Evolutionary conservation across 106 monocot species (phyloP).

Genomic region (Amphibolis antarctica): DNA sequence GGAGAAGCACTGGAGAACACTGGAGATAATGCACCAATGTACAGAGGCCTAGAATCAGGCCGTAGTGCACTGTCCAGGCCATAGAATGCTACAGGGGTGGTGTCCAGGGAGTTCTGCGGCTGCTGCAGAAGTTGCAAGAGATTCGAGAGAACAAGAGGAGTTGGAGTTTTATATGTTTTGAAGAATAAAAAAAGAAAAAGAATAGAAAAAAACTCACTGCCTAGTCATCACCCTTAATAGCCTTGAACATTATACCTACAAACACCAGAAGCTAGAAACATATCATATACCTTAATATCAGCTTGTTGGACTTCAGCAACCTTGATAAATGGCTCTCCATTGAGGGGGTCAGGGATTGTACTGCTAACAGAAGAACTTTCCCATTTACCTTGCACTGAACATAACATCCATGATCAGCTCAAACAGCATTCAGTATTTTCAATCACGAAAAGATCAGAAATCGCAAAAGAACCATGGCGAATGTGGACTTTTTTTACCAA

Average conservation of each 20-base stretch:
- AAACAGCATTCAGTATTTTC: neutral
- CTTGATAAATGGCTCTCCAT: slow-evolving; percentile 84
- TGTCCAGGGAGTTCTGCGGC: too few species aligned
- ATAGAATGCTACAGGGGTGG: too few species aligned
- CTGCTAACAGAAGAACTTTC: slow-evolving; percentile 50
- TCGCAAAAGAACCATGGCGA: neutral
- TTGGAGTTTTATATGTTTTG: too few species aligned
- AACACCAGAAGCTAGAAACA: neutral
- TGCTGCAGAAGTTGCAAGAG: too few species aligned
- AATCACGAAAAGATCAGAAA: neutral
- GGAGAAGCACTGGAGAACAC: too few species aligned
- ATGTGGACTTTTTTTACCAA: slow-evolving; percentile 36
- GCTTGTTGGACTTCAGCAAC: slow-evolving; percentile 66
- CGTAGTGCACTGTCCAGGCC: too few species aligned
- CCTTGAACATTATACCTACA: too few species aligned
- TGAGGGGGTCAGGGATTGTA: slow-evolving; percentile 66
- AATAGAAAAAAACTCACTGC: too few species aligned
- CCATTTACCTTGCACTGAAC: slow-evolving; percentile 92
- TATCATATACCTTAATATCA: slow-evolving; percentile 45
- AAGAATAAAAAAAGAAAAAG: neutral
- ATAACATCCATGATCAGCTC: neutral
- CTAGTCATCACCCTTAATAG: too few species aligned
- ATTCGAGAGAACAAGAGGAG: too few species aligned
- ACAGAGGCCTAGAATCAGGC: too few species aligned
- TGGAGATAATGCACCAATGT: too few species aligned